Conservation (phyloP, 345 rosid genomes). For the Nasturtium officinale region DNA sequence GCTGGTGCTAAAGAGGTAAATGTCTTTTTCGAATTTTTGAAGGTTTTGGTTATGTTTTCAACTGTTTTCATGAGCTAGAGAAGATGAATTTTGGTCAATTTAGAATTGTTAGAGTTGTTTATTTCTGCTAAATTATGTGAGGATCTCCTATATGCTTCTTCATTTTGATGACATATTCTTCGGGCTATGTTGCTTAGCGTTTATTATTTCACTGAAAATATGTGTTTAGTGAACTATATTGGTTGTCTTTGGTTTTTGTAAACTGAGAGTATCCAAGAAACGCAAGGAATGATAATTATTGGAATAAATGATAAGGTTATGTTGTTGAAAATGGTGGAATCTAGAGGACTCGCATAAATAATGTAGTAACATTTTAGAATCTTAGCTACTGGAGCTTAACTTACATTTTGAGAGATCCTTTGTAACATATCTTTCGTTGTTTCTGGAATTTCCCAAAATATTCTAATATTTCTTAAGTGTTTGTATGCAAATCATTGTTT, state of each 20-base stretch:
- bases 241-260: background rate
- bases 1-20: constrained; percentile 71
- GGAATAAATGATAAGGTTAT: background rate
- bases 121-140: background rate
- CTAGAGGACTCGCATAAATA: background rate
- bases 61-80: background rate
- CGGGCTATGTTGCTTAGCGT: background rate
- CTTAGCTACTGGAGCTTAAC: background rate
- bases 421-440: background rate
- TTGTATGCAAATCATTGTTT: constrained; percentile 23
- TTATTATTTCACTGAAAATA: background rate
- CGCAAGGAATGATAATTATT: background rate
- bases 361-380: background rate
- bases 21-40: background rate
- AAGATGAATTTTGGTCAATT: background rate
- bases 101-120: background rate
- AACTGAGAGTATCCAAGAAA: constrained; percentile 1
- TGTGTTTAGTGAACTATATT: constrained; percentile 16
- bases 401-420: too few relatives aligned
- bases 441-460: background rate
- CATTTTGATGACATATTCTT: constrained; percentile 1
- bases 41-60: background rate
- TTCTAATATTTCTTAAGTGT: background rate
- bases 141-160: background rate
- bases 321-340: background rate